These are phyloP conservation scores for Flaveria brownii DNA, from an alignment of 129 eudicot genomes.

Conservation along the genomic window DNA sequence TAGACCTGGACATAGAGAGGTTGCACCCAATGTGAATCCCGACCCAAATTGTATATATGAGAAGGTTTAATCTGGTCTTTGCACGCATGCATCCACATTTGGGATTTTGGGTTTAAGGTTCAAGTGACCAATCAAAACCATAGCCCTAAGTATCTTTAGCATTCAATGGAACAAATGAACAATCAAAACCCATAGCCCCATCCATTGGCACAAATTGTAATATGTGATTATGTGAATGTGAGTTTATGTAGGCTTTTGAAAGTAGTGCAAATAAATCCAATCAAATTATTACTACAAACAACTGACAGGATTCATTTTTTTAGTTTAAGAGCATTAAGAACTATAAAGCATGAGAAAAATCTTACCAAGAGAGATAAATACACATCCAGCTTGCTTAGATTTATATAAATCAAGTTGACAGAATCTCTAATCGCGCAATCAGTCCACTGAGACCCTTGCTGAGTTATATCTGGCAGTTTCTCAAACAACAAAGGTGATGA, in stretches of 20 bases:
- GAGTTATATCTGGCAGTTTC: conserved; percentile 70
- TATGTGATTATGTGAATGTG: not conserved
- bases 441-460: conserved; percentile 90
- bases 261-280: not conserved
- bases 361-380: conserved; percentile 74
- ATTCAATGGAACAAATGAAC: not conserved
- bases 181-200: not conserved
- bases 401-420: conserved; percentile 61
- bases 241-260: not conserved
- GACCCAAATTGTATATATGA: not conserved
- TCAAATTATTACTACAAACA: not conserved
- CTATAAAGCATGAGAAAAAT: conserved; percentile 1
- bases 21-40: no score
- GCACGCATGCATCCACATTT: no score
- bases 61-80: not conserved
- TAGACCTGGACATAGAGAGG: no score
- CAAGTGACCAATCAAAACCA: no score
- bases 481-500: conserved; percentile 72
- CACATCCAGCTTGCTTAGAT: conserved; percentile 69
- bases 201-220: not conserved
- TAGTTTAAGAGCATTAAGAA: not conserved
- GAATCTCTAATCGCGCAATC: conserved; percentile 75
- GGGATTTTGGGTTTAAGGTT: no score
- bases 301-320: not conserved
- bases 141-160: not conserved